Evolutionary conservation across 257 asterid species (phyloP), one percentile per base, ranked within the genome.

Genomic region (Henckelia pumila): DNA sequence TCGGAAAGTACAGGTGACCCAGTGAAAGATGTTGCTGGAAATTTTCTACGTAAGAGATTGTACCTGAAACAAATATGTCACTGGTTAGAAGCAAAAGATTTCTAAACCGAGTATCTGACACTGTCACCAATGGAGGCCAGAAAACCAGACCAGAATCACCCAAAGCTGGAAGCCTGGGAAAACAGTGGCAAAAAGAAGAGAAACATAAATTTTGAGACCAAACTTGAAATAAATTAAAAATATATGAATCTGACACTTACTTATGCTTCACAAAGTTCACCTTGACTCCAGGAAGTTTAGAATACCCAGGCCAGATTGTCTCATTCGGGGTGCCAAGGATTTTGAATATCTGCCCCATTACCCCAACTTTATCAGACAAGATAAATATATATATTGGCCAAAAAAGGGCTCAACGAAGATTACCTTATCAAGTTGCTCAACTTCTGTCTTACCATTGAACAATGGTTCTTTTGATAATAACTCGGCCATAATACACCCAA

Each of bases 401-500:
- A 24, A 47, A 47, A 17, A 60, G 8, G 56, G 44, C 40, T 22
- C 59, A 16, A 20, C 11, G 30, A 26, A 63, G 60, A 62, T 71
- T 74, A 90, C 99, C 95, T 91, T 86, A 80, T 81, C 89, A 59
- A 92, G 86, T 73, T 92, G 96, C 25, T 89, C 95, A 44, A 85
- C 33, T 82, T 92, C 98, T 2, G 85, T 61, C 71, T 85, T 83
- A 65, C 98, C 98, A 61, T 79, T 84, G 70, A 92, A 92, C 71
- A 92, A 56, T 16, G 98, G 94, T 73, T 74, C 85, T 75, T 83
- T 85, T 5, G 84, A 79, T 57, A 92, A 76, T 30, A 92, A 71
- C 71, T 92, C 96, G 7, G 95, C 95, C 96, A 92, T 88, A 52
- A 91, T 87, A 76, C 98, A 92, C n/a, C 98, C 98, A 61, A 89